Base-by-base conservation (phyloP, 23 red algal species). In the Pyropia haitanensis region DNA sequence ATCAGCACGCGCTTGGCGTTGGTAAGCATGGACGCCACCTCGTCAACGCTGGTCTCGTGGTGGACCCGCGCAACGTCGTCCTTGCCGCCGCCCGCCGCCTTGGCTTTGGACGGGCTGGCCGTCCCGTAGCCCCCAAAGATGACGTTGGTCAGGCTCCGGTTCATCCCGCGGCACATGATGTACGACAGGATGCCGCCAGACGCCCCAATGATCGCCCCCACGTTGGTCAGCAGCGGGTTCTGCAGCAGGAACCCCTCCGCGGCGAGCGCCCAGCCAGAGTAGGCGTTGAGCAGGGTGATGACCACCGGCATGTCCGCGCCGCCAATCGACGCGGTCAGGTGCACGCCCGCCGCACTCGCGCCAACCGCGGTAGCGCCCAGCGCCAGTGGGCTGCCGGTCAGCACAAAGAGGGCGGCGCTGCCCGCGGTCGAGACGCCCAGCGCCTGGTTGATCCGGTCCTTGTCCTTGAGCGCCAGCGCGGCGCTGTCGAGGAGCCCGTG, bases 101-200 rank as follows among this genome's bases (percentile, higher is more conserved):
- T 76, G 63, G 73, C 68, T 49, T 86, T 86, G 48, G 70, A 67
- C 5, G 39, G 39, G 39, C 39, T 46, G 32, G 34, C 68, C 28
- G 61, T 76, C 5, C 61, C 80, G 51, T 86, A 86, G 21, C 80
- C 80, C 29, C 80, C 80, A 17, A 86, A 52, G 70, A 86, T 76
- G 18, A 86, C 80, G 67, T 73, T 75, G 46, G 70, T 49, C 21
- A 86, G 63, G 34, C 80, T 86, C 21, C 80, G 56, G 68, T 86
- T 86, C 80, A 86, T 86, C 8, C 70, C 70, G 18, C 76, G 70
- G 52, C 80, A 86, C 80, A 86, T 86, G 56, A 75, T 73, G 70
- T 86, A 86, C 51, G 69, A 75, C 14, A 86, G 33, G 25, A 86
- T 86, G 17, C 68, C 68, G 27, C 80, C 80, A 60, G 70, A 76